Conservation (phyloP, 129 eudicot species). For the Smallanthus sonchifolius region DNA sequence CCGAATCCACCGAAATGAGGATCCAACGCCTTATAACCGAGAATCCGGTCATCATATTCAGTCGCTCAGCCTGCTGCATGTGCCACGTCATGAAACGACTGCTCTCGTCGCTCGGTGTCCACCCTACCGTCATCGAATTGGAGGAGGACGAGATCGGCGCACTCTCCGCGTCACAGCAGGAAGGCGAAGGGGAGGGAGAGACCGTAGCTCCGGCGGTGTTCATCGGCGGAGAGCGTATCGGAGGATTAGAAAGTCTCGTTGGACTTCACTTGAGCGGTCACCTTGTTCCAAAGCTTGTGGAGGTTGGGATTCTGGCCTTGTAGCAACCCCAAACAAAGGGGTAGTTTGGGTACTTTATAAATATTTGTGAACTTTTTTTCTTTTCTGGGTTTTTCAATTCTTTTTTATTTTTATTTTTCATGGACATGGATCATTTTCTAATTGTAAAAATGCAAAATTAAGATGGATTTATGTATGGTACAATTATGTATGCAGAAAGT, state of each 20-base stretch:
- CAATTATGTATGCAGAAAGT: conserved; percentile 19
- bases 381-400: neutral
- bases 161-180: conserved; percentile 20
- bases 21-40: conserved; percentile 74
- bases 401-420: neutral
- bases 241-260: conserved; percentile 75
- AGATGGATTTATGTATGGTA: conserved; percentile 15
- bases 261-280: conserved; percentile 70
- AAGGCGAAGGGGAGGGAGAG: conserved; percentile 6
- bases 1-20: conserved; percentile 80
- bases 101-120: conserved; percentile 66
- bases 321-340: conserved; percentile 15
- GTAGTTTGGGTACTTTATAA: conserved; percentile 5
- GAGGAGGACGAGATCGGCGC: conserved; percentile 90
- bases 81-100: conserved; percentile 92
- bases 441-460: conserved; percentile 28
- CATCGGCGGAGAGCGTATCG: conserved; percentile 75
- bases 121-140: conserved; percentile 83
- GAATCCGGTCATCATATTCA: conserved; percentile 78
- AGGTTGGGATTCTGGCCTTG: conserved; percentile 60
- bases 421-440: conserved; percentile 1
- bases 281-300: conserved; percentile 71
- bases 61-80: conserved; percentile 87
- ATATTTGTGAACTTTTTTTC: neutral
- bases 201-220: conserved; percentile 65